Base-by-base conservation (phyloP, 2,329 filamentous ascomycete genomes). In the Hypoxylon sp. region DNA sequence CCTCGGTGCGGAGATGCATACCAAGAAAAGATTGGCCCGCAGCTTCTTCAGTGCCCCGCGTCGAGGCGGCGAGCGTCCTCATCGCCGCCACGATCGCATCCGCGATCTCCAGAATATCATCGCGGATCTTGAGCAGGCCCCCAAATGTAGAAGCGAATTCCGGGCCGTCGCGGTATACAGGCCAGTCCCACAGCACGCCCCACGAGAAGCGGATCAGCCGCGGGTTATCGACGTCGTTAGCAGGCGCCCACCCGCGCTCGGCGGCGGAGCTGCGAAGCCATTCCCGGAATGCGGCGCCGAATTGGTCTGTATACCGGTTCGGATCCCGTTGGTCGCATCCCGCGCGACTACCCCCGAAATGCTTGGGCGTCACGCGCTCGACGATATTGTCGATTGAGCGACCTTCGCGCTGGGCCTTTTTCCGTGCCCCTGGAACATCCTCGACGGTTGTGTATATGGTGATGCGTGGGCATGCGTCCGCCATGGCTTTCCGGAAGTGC, bases 1-100 rank as follows among this genome's bases (percentile, higher is more conserved):
- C 78, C 64, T 85, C 83, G 0, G 82, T 82, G 6, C 83, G 79
- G 3, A 85, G 78, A 68, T 85, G 83, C 1, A 84, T 71, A 0
- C 82, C 82, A 1, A 79, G 71, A 64, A 78, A 82, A 0, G 65
- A 25, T 45, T 53, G 13, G 36, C 65, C 34, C 38, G 43, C 23
- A 17, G 14, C 41, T n/a, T 13, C 49, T 23, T 71, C 55, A 6
- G 59, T 56, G 4, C 69, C 70, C 51, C 64, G 65, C 59, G 69
- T 28, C 19, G 72, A 65, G 72, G 77, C 57, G 70, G 71, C 61
- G 45, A 73, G 6, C 48, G 55, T 51, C 30, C 63, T 61, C 65
- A 76, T 63, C 23, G 66, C 57, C 14, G 19, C 19, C 34, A 64
- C 65, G 7, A 75, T 36, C 0, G 13, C 34, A 25, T 75, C 73